Percentiles rank a stretch among this genome's conserved stretches.
Conservation (phyloP, 108 stramenopile species). For the Pseudonitzschia pungens region DNA sequence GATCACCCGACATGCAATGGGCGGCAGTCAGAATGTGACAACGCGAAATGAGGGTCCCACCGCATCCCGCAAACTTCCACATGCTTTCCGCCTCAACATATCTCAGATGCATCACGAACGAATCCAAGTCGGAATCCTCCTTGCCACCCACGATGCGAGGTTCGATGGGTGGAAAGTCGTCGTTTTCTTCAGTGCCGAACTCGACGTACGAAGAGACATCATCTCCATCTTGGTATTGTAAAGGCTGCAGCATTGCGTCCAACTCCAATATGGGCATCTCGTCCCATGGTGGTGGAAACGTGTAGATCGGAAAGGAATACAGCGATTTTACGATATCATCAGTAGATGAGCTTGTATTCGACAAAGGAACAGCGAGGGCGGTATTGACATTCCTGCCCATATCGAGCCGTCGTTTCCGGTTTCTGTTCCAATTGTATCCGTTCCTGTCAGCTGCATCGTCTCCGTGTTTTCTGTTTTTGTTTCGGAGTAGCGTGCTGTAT, state of each 20-base stretch:
- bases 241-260: neutral
- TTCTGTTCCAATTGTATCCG: too few species aligned
- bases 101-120: slow-evolving; percentile 6
- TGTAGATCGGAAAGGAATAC: neutral
- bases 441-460: too few species aligned
- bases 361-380: neutral
- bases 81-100: neutral
- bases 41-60: slow-evolving; percentile 38
- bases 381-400: too few species aligned
- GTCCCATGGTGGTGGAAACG: neutral
- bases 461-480: too few species aligned
- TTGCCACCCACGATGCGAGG: slow-evolving; percentile 11
- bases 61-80: slow-evolving; percentile 39
- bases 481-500: too few species aligned
- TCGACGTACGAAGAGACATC: too few species aligned
- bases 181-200: too few species aligned
- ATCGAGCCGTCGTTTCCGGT: neutral
- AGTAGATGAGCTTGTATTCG: too few species aligned
- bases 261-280: neutral
- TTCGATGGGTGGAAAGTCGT: neutral
- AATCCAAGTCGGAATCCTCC: neutral
- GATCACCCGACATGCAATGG: slow-evolving; percentile 35
- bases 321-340: neutral
- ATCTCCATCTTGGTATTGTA: too few species aligned
- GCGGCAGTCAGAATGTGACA: slow-evolving; percentile 53